Evolutionary conservation across 768 basidiomycete genomes (phyloP).

Genomic region (Mycena latifolia): DNA sequence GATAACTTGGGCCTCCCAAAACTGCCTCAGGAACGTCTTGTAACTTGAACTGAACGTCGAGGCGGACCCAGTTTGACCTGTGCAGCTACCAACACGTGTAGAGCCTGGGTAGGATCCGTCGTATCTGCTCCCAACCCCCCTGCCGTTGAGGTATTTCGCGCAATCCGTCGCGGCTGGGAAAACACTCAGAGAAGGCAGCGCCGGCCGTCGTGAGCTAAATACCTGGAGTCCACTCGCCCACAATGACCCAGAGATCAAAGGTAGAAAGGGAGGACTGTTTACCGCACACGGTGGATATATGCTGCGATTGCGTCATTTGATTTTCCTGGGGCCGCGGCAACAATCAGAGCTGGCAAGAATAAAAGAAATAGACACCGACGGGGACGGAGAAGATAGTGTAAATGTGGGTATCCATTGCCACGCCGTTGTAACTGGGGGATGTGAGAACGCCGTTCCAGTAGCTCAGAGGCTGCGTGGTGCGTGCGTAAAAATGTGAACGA

Average conservation of each 20-base stretch:
- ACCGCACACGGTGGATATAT: conserved; percentile 25
- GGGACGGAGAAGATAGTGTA: conserved; percentile 28
- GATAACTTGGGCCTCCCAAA: conserved; percentile 88
- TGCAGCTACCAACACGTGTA: conserved; percentile 78
- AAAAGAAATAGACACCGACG: conserved; percentile 4
- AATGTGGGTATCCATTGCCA: conserved; percentile 32
- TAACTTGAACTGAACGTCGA: conserved; percentile 80
- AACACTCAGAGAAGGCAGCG: neutral
- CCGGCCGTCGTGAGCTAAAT: neutral
- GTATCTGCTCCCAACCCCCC: conserved; percentile 75
- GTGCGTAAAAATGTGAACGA: too few relatives aligned
- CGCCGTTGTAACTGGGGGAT: conserved; percentile 11
- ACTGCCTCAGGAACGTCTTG: conserved; percentile 85
- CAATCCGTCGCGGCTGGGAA: conserved; percentile 74
- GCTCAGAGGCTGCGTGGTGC: conserved; percentile 19
- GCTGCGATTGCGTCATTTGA: conserved; percentile 21
- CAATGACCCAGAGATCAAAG: conserved; percentile 30
- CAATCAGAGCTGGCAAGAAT: neutral
- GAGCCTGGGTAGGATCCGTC: conserved; percentile 77
- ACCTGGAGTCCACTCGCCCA: conserved; percentile 81
- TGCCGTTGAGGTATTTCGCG: conserved; percentile 87
- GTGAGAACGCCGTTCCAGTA: conserved; percentile 28
- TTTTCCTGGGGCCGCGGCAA: conserved; percentile 12
- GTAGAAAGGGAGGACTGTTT: conserved; percentile 2
- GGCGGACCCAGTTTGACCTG: conserved; percentile 78